Conservation (phyloP, 768 basidiomycete genomes). For the Termitomyces sp. region DNA sequence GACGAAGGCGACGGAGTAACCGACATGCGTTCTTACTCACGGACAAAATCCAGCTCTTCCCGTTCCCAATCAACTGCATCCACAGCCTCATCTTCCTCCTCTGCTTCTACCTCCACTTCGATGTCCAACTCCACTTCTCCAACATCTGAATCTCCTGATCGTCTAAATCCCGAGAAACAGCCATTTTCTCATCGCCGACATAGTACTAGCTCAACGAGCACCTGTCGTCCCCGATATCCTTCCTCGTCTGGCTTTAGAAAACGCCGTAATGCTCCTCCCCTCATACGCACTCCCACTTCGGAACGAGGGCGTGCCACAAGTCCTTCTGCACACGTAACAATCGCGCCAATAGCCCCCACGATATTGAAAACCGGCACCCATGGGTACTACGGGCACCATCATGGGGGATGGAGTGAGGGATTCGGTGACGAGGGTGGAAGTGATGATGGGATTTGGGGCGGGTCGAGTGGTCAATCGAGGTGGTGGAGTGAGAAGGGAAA, state of each 20-base stretch:
- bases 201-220: conserved; percentile 17
- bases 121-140: conserved; percentile 20
- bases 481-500: conserved; percentile 13
- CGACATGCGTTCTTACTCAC: conserved; percentile 47
- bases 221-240: conserved; percentile 16
- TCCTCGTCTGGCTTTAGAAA: conserved; percentile 16
- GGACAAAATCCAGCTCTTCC: conserved; percentile 16
- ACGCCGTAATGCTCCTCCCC: conserved; percentile 19
- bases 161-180: conserved; percentile 9
- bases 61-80: conserved; percentile 41
- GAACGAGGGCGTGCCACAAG: conserved; percentile 1
- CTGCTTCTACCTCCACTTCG: conserved; percentile 24
- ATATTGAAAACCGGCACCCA: conserved; percentile 74
- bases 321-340: conserved; percentile 29
- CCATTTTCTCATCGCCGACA: conserved; percentile 12
- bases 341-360: conserved; percentile 56
- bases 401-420: conserved; percentile 36
- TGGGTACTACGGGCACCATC: conserved; percentile 34
- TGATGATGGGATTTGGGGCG: conserved; percentile 17
- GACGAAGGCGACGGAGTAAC: conserved; percentile 47
- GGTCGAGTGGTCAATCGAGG: conserved; percentile 10
- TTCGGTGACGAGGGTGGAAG: conserved; percentile 42
- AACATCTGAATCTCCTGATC: conserved; percentile 16
- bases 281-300: conserved; percentile 17
- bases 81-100: conserved; percentile 36